These are phyloP conservation scores for Erodium moschatum DNA, from an alignment of 441 rosid species.

Conservation along the genomic window DNA sequence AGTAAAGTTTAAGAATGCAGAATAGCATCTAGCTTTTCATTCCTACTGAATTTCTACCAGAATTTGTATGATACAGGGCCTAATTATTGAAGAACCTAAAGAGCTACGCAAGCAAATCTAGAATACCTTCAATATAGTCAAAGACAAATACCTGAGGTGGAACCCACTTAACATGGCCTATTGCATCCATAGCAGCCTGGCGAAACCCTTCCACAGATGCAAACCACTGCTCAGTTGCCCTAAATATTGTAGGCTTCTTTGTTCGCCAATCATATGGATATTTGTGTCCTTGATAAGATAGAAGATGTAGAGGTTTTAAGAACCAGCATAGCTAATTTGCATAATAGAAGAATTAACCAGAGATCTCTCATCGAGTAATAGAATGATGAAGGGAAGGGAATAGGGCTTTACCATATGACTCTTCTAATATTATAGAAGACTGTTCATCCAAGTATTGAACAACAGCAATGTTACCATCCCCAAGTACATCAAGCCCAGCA, in stretches of 20 bases:
- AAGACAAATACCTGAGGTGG: constrained; percentile 72
- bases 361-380: not conserved
- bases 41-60: not conserved
- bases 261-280: constrained; percentile 99
- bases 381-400: not conserved
- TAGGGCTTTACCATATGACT: constrained; percentile 60
- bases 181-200: constrained; percentile 72
- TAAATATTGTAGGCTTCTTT: constrained; percentile 87
- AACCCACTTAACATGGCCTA: constrained; percentile 72
- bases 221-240: constrained; percentile 99
- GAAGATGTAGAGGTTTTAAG: constrained; percentile 17
- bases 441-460: constrained; percentile 66
- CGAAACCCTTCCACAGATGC: constrained; percentile 96
- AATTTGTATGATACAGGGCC: not conserved
- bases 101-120: not conserved
- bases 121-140: constrained; percentile 14
- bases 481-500: constrained; percentile 87
- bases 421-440: constrained; percentile 73
- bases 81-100: constrained; percentile 3
- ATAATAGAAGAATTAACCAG: not conserved
- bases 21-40: not conserved
- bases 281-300: constrained; percentile 56
- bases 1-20: not conserved
- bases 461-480: constrained; percentile 81
- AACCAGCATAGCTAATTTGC: constrained; percentile 19